Percentiles rank a stretch among this genome's conserved stretches.
Conservation (phyloP, 305 asterid species). For the Solanum hybrid region DNA sequence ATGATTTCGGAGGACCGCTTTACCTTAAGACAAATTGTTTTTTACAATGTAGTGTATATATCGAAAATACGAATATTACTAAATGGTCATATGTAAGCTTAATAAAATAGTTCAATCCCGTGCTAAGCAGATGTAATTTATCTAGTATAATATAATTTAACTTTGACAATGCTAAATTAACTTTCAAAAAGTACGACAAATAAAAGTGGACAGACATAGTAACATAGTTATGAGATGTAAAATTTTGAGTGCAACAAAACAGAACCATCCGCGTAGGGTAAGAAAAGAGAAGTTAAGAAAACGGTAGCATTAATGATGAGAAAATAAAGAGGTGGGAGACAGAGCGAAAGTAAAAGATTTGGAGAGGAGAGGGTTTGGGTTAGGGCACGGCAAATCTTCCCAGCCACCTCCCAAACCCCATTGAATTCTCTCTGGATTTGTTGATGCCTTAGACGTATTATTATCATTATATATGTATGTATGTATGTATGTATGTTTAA, state of each 20-base stretch:
- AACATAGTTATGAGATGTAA: background rate
- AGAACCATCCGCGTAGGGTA: background rate
- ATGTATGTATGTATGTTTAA: background rate
- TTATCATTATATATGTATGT: too few relatives aligned
- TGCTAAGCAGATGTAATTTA: too few relatives aligned
- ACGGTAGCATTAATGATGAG: background rate
- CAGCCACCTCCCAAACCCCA: slow-evolving; percentile 11
- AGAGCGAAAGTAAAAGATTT: background rate
- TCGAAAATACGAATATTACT: too few relatives aligned
- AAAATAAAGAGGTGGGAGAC: background rate
- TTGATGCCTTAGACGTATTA: background rate
- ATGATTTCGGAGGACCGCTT: too few relatives aligned
- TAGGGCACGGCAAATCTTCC: slow-evolving; percentile 8
- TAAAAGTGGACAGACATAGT: too few relatives aligned
- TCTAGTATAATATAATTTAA: too few relatives aligned
- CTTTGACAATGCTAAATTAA: too few relatives aligned
- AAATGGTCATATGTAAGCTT: too few relatives aligned
- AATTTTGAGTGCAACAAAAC: background rate
- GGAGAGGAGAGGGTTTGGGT: slow-evolving; percentile 2
- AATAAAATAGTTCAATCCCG: too few relatives aligned
- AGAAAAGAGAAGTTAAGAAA: background rate
- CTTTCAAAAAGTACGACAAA: background rate
- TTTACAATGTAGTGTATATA: too few relatives aligned
- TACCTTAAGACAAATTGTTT: too few relatives aligned
- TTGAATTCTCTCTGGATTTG: background rate